Base-by-base conservation (phyloP, 805 yeast genomes). In the Ogataea ramenticola region DNA sequence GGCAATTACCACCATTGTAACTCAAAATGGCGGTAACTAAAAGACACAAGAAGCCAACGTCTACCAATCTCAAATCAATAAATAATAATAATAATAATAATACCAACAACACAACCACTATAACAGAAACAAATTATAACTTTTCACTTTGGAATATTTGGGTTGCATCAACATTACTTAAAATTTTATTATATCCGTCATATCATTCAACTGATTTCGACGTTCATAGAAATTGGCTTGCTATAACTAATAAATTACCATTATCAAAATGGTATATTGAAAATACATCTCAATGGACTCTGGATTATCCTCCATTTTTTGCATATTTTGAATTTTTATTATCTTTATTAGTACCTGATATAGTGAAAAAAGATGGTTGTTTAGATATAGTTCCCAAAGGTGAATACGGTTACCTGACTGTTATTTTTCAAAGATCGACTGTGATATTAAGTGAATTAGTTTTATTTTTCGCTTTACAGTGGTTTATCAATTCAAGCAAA, bases 231-330 rank as follows among this genome's bases (percentile, higher is more conserved):
- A 93, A 93, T 58, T 93, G 99, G 99, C 72, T 93, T 19, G 96
- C 99, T 0, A 82, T 93, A 41, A 91, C 98, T 1, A 66, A 80
- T 53, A 72, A 72, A 5, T 64, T 90, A 17, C 97, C 97, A 0
- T 40, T 90, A 16, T 65, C 65, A 15, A 60, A 83, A 43, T 93
- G 99, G 99, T 93, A 93, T 59, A 60, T 71, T 36, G 96, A 93
- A 50, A 62, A 70, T 39, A 79, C 87, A 0, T 75, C 79, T 38
- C 89, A 85, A 58, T 93, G 98, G 97, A 93, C 98, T 0, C 67
- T 93, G 35, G 99, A 93, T 62, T 93, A 91, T 64, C 99, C 99
- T 11, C 99, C 99, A 0, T 86, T 89, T 55, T 93, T 93, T 64
- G 99, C 99, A 0, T 90, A 88, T 63, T 91, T 93, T 54, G 99